Percentiles rank a stretch among this genome's conserved stretches.
Conservation (phyloP, 192 early-diverging fungal species). For the Linnemannia elongata region DNA sequence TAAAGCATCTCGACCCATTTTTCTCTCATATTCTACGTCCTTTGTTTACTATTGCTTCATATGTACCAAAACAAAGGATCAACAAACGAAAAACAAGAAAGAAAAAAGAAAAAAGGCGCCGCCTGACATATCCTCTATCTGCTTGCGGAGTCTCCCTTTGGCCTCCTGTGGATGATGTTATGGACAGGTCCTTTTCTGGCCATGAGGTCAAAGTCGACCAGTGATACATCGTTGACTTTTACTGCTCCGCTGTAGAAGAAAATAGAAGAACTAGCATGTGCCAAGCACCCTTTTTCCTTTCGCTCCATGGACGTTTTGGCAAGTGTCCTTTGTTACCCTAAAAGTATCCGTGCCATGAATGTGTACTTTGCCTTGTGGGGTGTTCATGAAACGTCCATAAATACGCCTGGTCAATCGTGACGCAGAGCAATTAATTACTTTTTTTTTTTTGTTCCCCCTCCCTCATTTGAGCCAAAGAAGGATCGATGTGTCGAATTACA, state of each 20-base stretch:
- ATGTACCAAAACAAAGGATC: too few relatives aligned
- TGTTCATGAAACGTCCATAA: background rate
- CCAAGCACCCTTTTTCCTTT: background rate
- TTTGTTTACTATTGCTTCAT: too few relatives aligned
- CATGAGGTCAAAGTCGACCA: background rate
- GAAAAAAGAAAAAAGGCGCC: too few relatives aligned
- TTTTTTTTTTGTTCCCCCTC: background rate
- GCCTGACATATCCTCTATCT: too few relatives aligned
- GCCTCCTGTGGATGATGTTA: background rate
- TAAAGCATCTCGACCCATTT: background rate
- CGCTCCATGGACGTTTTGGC: background rate
- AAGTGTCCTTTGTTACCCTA: background rate
- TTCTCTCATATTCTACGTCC: too few relatives aligned
- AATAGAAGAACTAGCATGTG: background rate
- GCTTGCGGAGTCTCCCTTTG: too few relatives aligned
- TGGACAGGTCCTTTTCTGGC: background rate
- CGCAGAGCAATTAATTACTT: too few relatives aligned
- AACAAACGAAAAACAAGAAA: too few relatives aligned
- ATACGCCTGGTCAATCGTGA: background rate
- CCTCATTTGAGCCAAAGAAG: too few relatives aligned
- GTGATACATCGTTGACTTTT: background rate
- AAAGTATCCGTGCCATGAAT: background rate
- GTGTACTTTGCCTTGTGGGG: too few relatives aligned
- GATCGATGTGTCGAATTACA: too few relatives aligned
- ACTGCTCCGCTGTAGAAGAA: background rate